Base-by-base conservation (phyloP, 768 basidiomycete genomes). In the Fibroporia radiculosa region DNA sequence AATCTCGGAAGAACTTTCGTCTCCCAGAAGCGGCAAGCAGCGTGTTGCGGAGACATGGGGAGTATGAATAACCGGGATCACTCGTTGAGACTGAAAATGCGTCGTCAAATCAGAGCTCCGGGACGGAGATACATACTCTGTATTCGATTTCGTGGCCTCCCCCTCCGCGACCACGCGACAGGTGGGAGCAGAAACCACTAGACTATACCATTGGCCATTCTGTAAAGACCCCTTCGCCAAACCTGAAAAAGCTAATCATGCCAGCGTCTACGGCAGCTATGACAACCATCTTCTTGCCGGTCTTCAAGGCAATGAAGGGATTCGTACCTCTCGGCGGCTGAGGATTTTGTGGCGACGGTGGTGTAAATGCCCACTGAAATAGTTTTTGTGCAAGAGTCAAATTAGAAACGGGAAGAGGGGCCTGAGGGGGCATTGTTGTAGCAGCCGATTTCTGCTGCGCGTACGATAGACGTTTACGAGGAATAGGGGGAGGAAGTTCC, bases 201-300 rank as follows among this genome's bases (percentile, higher is more conserved):
- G 40, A 14, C 34, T 27, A 54, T 20, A 38, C 31, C 81, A 92
- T 86, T 0, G 88, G 82, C 77, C 84, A 83, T 54, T 91, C 87
- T 42, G 77, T 80, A 60, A 98, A 97, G 7, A 72, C 79, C 0
- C 90, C 88, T 57, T 92, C 74, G 6, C 84, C 82, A 52, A 97
- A 92, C 42, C 86, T 70, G 65, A 91, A 87, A 70, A 96, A 93
- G 52, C 86, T 85, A 33, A 83, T 83, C 50, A 75, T 90, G 7
- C 93, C 91, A 2, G 79, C 74, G 63, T 96, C 93, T 4, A 93
- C 92, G 2, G 77, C 89, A 1, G 93, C 93, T 38, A 98, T 75
- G 26, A 97, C 71, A 42, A 93, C 68, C 7, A 72, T 82, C 58
- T 89, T 88, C 59, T 82, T 87, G 0, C 95, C 95, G 23, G 78